Conservation (phyloP, 2,329 filamentous ascomycete species). For the Ascochyta lentis region DNA sequence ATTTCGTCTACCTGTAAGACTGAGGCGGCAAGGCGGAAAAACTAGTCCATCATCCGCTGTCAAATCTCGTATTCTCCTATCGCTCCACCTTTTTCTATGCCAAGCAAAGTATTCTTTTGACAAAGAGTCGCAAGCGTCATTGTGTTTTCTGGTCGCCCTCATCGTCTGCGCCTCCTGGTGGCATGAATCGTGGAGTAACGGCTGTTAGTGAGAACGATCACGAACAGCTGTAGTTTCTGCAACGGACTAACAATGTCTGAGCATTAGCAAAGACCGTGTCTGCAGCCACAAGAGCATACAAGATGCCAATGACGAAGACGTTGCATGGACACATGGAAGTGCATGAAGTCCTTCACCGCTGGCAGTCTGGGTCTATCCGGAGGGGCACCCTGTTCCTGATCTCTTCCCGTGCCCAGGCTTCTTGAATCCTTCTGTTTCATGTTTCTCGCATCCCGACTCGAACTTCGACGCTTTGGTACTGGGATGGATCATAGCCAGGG, state of each 20-base stretch:
- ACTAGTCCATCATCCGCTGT: conserved; percentile 13
- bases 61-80: conserved; percentile 10
- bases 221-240: neutral
- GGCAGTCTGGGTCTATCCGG: neutral
- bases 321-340: conserved; percentile 4
- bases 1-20: conserved; percentile 15
- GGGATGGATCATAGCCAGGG: conserved; percentile 8
- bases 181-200: neutral
- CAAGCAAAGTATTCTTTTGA: conserved; percentile 1
- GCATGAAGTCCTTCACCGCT: conserved; percentile 12
- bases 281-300: neutral
- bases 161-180: conserved; percentile 2
- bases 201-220: neutral
- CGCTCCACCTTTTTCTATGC: conserved; percentile 9
- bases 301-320: neutral
- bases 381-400: conserved; percentile 5
- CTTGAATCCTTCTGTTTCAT: conserved; percentile 12
- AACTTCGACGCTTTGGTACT: conserved; percentile 5
- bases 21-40: conserved; percentile 19
- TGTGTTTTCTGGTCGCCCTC: conserved; percentile 12
- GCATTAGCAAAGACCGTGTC: neutral
- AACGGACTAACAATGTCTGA: too few relatives aligned
- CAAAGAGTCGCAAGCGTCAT: conserved; percentile 8
- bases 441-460: conserved; percentile 1
- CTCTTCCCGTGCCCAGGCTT: conserved; percentile 1